Evolutionary conservation across 78 protist genomes (phyloP), one percentile per base, ranked within the genome.

Genomic region (Pigoraptor vietnamica): DNA sequence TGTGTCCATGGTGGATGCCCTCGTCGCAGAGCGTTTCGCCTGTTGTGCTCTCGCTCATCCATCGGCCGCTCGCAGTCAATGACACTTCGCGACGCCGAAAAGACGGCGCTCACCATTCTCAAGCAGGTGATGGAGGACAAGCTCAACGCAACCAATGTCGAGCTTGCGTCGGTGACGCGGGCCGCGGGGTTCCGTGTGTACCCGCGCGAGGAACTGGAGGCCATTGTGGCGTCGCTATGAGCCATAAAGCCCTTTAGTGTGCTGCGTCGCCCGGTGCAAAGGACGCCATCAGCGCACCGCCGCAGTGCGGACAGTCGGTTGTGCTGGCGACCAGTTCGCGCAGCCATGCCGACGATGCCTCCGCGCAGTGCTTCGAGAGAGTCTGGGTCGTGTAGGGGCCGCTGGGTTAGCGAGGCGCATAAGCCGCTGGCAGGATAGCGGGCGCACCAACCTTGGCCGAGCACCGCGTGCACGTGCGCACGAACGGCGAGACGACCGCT

Each of bases 91-190:
- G 99, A 99, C 84, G 99, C 99, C 21, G 98, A 97, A 88, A 86
- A 37, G 36, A 39, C 97, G 0, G 99, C 99, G 9, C 90, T 98
- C 24, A 1, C 91, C 0, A 96, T 96, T 0, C 96, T 99, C 39
- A 98, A 98, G 93, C 98, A 98, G 92, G 99, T 98, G n/a, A 99
- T 99, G 99, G 99, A 99, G 91, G 99, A 99, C 89, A 96, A 96
- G 87, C 79, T 99, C 67, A 92, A 87, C 24, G 38, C 37, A 9
- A 92, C 87, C 24, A 92, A 92, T 87, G 91, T 92, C 24, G 92
- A 92, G 90, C 86, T 92, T 24, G 94, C 94, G 10, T 2, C 36
- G 9, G 91, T 92, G 36, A 92, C 87, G 25, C 14, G 23, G 24
- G 91, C 79, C 33, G 10, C 21, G 0, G 91, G 91, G 29, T 92